Evolutionary conservation across 2,329 filamentous ascomycete genomes (phyloP), one percentile per base, ranked within the genome.

Genomic region (Aplosporella prunicola): DNA sequence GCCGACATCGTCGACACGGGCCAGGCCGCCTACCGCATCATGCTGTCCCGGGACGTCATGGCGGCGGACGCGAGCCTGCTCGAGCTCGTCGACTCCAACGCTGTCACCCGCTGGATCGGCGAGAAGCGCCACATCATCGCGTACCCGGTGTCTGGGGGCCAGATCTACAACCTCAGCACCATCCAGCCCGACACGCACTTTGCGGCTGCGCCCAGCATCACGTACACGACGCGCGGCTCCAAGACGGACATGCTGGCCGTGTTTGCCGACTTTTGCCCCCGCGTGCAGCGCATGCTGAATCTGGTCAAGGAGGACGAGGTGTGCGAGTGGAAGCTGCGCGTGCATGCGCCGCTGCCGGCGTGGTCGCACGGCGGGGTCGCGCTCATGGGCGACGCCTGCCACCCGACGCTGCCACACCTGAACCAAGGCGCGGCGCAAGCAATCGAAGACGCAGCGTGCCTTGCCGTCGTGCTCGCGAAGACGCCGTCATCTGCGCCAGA

Each of bases 21-120:
- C 4, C 80, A 87, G 60, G 82, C 83, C 0, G 80, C 81, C 3
- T 88, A 88, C 63, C 74, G 82, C 9, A 83, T 88, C 58, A 81
- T 88, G 74, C 68, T 88, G 13, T 73, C 71, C 1, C 74, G 82
- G 9, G 69, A 74, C 20, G 68, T 80, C 41, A 81, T 88, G 73
- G 59, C 68, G 39, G 47, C 71, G 15, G 80, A 87, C 47, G 71
- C 80, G 0, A 79, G 83, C 45, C 65, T 86, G 32, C 63, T 80
- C 36, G 68, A 62, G n/a, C 68, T 87, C 8, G 66, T 88, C 15
- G 74, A 83, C 47, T 67, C 70, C 28, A 73, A 85, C 49, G 66
- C 71, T 32, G 81, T 81, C 3, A 78, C 77, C 25, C 72, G 83
- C 33, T 88, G 82, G 82, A 80, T 88, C 35, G 82, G 82, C 20